Percentiles rank a stretch among this genome's conserved stretches.
Conservation (phyloP, 371 early-diverging fungal species). For the Saksenaea oblongispora region DNA sequence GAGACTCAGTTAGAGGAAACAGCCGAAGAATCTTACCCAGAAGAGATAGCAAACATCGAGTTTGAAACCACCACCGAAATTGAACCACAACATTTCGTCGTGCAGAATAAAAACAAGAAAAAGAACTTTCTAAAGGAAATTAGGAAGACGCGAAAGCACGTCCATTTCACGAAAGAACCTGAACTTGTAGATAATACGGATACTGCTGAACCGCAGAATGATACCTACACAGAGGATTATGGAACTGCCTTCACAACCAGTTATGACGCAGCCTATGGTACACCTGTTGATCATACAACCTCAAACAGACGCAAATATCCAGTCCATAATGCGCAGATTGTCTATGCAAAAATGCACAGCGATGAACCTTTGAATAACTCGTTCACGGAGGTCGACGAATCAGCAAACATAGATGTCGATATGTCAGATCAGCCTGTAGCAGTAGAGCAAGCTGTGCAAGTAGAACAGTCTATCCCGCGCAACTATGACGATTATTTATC, state of each 20-base stretch:
- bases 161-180: neutral
- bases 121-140: neutral
- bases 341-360: neutral
- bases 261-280: neutral
- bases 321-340: neutral
- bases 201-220: neutral
- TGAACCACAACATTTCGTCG: neutral
- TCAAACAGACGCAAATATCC: neutral
- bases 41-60: neutral
- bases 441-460: neutral
- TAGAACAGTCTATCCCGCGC: neutral
- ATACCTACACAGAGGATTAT: neutral
- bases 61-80: neutral
- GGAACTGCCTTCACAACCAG: neutral
- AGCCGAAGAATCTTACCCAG: neutral
- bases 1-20: neutral
- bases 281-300: neutral
- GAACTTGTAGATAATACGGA: neutral
- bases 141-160: neutral
- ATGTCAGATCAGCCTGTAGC: neutral
- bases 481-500: neutral
- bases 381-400: neutral
- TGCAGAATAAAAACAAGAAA: slow-evolving; percentile 1
- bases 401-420: neutral
- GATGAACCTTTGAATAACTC: neutral